Evolutionary conservation across 108 stramenopile genomes (phyloP).

Genomic region (Cyclotella distinguenda): DNA sequence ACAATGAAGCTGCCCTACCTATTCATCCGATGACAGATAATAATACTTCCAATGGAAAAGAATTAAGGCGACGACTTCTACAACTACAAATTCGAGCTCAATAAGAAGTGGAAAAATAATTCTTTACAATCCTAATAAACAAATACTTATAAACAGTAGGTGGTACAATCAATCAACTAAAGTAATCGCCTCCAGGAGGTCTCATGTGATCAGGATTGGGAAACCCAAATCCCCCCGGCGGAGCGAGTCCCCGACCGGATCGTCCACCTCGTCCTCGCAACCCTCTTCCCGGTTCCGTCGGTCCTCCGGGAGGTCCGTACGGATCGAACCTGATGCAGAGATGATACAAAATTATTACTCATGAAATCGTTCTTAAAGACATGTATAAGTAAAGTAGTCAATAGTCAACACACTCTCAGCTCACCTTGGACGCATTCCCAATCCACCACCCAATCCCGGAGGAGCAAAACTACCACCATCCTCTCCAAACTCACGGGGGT

Average conservation of each 20-base stretch:
- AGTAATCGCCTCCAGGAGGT: conserved; percentile 57
- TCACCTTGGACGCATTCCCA: conserved; percentile 71
- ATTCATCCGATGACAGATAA: too few relatives aligned
- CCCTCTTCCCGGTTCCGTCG: conserved; percentile 43
- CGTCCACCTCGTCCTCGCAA: conserved; percentile 33
- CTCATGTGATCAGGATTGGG: conserved; percentile 81
- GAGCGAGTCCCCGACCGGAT: conserved; percentile 12
- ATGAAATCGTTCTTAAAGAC: neutral
- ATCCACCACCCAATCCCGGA: conserved; percentile 44
- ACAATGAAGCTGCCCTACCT: too few relatives aligned
- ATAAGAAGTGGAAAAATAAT: too few relatives aligned
- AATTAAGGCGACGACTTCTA: too few relatives aligned
- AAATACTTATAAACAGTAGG: too few relatives aligned
- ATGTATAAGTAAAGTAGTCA: neutral
- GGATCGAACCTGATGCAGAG: conserved; percentile 56
- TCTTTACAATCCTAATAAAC: too few relatives aligned
- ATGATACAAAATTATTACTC: neutral
- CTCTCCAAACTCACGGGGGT: conserved; percentile 18
- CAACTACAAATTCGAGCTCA: too few relatives aligned
- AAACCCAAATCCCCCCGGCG: conserved; percentile 60
- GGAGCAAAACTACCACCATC: conserved; percentile 20
- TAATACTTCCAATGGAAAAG: too few relatives aligned
- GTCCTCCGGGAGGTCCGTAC: conserved; percentile 67
- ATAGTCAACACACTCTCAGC: too few relatives aligned
- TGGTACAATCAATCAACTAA: too few relatives aligned